These are phyloP conservation scores for Heterobasidion irregulare DNA, from an alignment of 1,284 basidiomycete genomes.

Conservation along the genomic window DNA sequence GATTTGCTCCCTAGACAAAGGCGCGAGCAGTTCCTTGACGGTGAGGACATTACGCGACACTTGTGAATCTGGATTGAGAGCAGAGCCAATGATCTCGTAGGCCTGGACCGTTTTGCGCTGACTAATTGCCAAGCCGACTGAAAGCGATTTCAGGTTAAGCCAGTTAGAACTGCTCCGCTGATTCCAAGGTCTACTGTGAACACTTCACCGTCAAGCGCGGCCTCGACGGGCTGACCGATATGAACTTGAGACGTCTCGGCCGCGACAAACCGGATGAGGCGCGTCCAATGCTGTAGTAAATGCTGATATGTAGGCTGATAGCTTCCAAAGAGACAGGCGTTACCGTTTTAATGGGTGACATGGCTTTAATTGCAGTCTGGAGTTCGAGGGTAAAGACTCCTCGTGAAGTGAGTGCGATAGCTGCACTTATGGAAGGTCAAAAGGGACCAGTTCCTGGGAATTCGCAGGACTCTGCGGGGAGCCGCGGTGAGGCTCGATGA, in stretches of 20 bases:
- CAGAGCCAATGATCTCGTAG: constrained; percentile 60
- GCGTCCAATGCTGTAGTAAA: constrained; percentile 56
- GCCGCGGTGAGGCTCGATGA: too few relatives aligned
- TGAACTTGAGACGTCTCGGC: constrained; percentile 68
- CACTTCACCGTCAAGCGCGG: constrained; percentile 50
- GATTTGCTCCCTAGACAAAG: constrained; percentile 57
- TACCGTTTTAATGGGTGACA: constrained; percentile 57
- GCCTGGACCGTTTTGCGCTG: constrained; percentile 50
- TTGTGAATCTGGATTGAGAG: constrained; percentile 53
- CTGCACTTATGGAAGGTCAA: too few relatives aligned
- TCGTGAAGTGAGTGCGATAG: too few relatives aligned
- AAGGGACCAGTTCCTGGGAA: neutral
- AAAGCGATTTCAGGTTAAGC: neutral
- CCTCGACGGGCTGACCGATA: constrained; percentile 70
- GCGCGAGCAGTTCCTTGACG: constrained; percentile 63
- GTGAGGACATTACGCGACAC: constrained; percentile 57
- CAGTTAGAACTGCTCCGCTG: neutral
- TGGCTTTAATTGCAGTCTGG: constrained; percentile 16
- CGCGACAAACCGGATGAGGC: constrained; percentile 79
- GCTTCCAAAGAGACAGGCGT: constrained; percentile 11
- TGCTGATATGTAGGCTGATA: neutral
- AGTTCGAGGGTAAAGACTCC: neutral
- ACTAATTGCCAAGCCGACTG: constrained; percentile 62
- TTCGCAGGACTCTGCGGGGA: neutral
- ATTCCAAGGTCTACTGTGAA: neutral